Evolutionary conservation across 2,329 filamentous ascomycete genomes (phyloP), one percentile per base, ranked within the genome.

Genomic region (Cordyceps militaris): DNA sequence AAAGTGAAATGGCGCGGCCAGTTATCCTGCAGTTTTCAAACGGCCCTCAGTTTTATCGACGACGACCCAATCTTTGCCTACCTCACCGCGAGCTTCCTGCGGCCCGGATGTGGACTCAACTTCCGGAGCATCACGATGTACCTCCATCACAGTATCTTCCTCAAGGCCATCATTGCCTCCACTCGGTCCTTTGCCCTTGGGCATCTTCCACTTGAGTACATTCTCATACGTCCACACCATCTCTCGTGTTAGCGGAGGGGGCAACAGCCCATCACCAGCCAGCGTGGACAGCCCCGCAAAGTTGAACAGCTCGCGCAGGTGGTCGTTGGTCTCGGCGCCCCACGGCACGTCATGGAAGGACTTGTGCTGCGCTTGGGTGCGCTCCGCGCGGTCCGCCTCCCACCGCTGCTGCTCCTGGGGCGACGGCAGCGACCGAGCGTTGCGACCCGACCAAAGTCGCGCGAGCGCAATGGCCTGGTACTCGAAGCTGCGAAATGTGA

Each of bases 401-500:
- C 80, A 83, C n/a, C 58, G 61, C 36, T 67, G 60, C 62, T 79
- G 76, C 54, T 76, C 70, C 2, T 64, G 60, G 0, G 66, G n/a
- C 0, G 70, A 53, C 0, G 79, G 78, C 3, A 82, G 69, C 3
- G 69, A 49, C 0, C 62, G 57, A 0, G 70, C 63, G 30, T 76
- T 73, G 14, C 79, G 68, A 0, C 70, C 70, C 0, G 78, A 67
- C 62, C 76, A 81, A 0, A 80, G 62, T 2, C 80, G 70, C 3
- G 80, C 79, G 0, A 82, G 66, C 1, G 79, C 78, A 42, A 82
- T 69, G 1, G 78, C 79, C 64, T 82, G 80, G 60, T 82, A 82
- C 64, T 82, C 80, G 60, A 82, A 82, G 36, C 76, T 77, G 7
- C 79, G 67, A 58, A 82, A 82, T 0, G 56, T 58, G 30, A 58